Evolutionary conservation across 805 yeast species (phyloP).

Genomic region (Kodamaea laetipori): DNA sequence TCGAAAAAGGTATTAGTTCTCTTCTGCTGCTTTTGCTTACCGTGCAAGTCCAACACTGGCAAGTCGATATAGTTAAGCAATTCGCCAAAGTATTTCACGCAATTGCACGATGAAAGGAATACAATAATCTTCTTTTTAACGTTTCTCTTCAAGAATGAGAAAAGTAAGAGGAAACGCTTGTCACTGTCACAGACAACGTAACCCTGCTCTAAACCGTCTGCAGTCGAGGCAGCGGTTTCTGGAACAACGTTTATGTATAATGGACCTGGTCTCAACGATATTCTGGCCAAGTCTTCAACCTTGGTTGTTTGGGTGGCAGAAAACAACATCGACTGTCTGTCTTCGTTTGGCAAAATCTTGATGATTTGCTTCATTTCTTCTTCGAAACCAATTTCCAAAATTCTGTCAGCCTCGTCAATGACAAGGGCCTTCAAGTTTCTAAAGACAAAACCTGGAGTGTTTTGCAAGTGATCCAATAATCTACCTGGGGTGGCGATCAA

Average conservation of each 20-base stretch:
- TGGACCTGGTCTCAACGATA: conserved; percentile 92
- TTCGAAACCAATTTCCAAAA: conserved; percentile 96
- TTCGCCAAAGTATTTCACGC: conserved; percentile 95
- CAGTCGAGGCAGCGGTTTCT: conserved; percentile 83
- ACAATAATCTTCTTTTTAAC: conserved; percentile 91
- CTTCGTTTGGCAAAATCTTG: conserved; percentile 87
- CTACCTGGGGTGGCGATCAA: conserved; percentile 98
- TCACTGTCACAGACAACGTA: conserved; percentile 97
- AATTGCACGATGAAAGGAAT: conserved; percentile 92
- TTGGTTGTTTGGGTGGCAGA: conserved; percentile 99
- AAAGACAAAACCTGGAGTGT: conserved; percentile 90
- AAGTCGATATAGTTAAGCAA: conserved; percentile 92
- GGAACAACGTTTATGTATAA: conserved; percentile 89
- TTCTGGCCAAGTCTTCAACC: conserved; percentile 97
- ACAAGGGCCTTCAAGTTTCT: conserved; percentile 91
- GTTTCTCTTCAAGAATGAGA: conserved; percentile 92
- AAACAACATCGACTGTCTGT: conserved; percentile 93
- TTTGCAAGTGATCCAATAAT: conserved; percentile 92
- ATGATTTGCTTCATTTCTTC: conserved; percentile 98
- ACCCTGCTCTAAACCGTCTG: conserved; percentile 97
- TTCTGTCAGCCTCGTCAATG: conserved; percentile 98
- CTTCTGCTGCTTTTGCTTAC: conserved; percentile 98
- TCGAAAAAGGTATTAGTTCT: conserved; percentile 98
- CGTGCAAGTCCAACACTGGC: conserved; percentile 95
- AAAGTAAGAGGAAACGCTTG: conserved; percentile 83